Percentiles rank a stretch among this genome's conserved stretches.
Evolutionary conservation across 2,329 filamentous ascomycete genomes (phyloP).

Genomic region (Scytalidium sp.): DNA sequence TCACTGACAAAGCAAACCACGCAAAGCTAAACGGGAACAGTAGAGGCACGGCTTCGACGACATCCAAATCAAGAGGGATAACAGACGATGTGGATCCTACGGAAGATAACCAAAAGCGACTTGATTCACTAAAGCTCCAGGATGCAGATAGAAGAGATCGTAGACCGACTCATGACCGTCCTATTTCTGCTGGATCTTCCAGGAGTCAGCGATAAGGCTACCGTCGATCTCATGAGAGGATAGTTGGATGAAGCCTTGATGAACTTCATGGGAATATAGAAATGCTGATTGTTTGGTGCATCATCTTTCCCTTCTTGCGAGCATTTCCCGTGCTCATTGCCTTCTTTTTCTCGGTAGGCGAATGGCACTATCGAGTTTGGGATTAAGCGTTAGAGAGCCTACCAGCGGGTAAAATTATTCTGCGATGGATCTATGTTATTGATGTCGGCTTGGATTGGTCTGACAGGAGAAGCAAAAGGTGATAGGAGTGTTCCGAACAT

Average conservation of each 20-base stretch:
- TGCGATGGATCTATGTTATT: background rate
- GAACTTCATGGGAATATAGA: background rate
- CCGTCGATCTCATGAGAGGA: background rate
- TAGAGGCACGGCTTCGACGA: conserved; percentile 27
- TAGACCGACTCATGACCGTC: conserved; percentile 56
- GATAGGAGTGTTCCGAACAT: background rate
- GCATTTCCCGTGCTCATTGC: background rate
- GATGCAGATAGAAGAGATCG: conserved; percentile 66
- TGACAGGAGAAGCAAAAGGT: background rate
- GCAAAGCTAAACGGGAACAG: conserved; percentile 48
- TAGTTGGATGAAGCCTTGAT: background rate
- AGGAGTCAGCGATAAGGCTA: conserved; percentile 31
- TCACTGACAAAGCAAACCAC: conserved; percentile 76
- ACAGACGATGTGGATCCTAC: conserved; percentile 76
- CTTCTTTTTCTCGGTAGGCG: background rate
- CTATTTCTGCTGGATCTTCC: conserved; percentile 51
- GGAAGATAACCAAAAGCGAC: conserved; percentile 80
- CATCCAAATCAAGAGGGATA: conserved; percentile 35
- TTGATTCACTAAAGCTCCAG: conserved; percentile 87
- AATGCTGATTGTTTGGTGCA: background rate
- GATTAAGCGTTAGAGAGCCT: background rate
- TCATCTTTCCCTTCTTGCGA: background rate
- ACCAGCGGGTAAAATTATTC: background rate
- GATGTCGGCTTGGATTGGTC: background rate
- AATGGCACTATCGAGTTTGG: background rate